These are phyloP conservation scores for Daldinia vernicosa DNA, from an alignment of 495 filamentous ascomycete species.

Conservation along the genomic window DNA sequence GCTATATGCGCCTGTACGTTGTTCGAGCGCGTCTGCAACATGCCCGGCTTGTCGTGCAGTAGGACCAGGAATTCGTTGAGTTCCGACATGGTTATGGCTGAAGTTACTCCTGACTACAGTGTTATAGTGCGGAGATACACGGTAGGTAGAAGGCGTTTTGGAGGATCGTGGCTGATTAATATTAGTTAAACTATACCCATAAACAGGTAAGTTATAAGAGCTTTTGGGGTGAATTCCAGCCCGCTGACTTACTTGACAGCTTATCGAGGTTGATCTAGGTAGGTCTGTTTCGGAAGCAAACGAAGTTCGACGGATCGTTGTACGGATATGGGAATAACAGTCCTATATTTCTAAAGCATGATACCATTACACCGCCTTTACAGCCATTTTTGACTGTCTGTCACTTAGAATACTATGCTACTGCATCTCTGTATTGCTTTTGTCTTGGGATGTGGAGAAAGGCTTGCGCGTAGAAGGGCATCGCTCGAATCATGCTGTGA, in stretches of 20 bases:
- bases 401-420: not conserved
- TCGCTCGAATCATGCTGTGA: not conserved
- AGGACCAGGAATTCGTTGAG: constrained; percentile 38
- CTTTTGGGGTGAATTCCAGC: not conserved
- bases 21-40: constrained; percentile 16
- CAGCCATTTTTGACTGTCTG: not conserved
- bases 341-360: not conserved
- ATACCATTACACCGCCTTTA: not conserved
- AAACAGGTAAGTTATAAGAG: not conserved
- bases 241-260: not conserved
- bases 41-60: constrained; percentile 29
- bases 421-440: not conserved
- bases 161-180: not conserved
- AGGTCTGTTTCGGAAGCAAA: not conserved
- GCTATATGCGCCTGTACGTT: constrained; percentile 30
- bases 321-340: not conserved
- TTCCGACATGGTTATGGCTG: constrained; percentile 23
- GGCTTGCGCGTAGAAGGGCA: not conserved
- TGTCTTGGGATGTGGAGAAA: not conserved
- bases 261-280: not conserved
- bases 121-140: not conserved
- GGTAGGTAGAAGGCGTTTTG: not conserved
- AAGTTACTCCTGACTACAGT: not conserved
- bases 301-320: not conserved
- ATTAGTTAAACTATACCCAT: not conserved